These are phyloP conservation scores for Mimosa pudica DNA, from an alignment of 306 rosid species.

Conservation along the genomic window DNA sequence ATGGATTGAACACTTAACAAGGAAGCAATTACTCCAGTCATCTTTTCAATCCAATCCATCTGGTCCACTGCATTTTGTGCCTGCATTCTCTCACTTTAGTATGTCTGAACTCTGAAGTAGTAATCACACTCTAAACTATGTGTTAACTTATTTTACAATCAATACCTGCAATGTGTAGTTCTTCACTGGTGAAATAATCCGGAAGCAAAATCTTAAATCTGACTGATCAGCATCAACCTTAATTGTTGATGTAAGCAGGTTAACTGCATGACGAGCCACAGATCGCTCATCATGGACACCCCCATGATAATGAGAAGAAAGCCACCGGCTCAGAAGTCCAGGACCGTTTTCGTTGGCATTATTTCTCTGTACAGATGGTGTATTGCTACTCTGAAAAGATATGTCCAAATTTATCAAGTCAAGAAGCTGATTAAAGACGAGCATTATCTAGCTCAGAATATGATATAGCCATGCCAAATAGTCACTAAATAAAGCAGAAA, in stretches of 20 bases:
- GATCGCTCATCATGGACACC: slow-evolving; percentile 77
- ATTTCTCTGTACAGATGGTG: slow-evolving; percentile 57
- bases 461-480: not conserved
- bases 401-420: slow-evolving; percentile 35
- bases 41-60: slow-evolving; percentile 91
- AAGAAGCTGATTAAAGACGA: slow-evolving; percentile 35
- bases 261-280: slow-evolving; percentile 71
- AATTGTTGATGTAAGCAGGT: slow-evolving; percentile 78
- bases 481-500: not conserved
- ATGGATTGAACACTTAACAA: slow-evolving; percentile 66
- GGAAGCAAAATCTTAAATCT: slow-evolving; percentile 87
- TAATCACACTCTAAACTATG: slow-evolving; percentile 8
- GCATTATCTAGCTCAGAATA: slow-evolving; percentile 15
- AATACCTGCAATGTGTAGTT: slow-evolving; percentile 79
- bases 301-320: slow-evolving; percentile 78
- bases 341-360: slow-evolving; percentile 58
- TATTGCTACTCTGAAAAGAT: slow-evolving; percentile 54
- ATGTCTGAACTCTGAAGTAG: slow-evolving; percentile 21
- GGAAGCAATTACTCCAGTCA: slow-evolving; percentile 79
- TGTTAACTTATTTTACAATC: slow-evolving; percentile 7
- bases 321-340: slow-evolving; percentile 76
- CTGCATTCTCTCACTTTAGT: slow-evolving; percentile 48
- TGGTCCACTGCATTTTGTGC: slow-evolving; percentile 84
- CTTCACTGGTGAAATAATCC: slow-evolving; percentile 78
- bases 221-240: slow-evolving; percentile 81